Evolutionary conservation across 2,329 filamentous ascomycete species (phyloP), one percentile per base, ranked within the genome.

Genomic region (Paradendryphiella salina): DNA sequence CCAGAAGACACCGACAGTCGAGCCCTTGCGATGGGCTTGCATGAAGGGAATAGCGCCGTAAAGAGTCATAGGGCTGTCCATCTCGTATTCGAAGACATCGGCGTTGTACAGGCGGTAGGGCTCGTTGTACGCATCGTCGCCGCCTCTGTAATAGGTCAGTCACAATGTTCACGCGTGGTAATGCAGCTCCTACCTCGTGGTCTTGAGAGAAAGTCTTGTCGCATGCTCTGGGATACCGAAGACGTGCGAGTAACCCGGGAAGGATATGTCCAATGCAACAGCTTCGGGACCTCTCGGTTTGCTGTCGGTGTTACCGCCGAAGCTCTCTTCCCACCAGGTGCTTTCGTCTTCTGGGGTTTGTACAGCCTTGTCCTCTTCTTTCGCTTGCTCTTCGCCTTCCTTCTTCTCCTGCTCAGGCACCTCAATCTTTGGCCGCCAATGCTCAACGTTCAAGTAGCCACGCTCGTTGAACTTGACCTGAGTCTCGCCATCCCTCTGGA

Each of bases 1-100:
- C 94, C 94, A 99, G 75, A 99, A 96, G 11, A 99, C 87, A 56
- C 91, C 94, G 23, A 97, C 93, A 1, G 90, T 94, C 0, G 93
- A 97, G 66, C 87, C 88, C 72, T 93, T 95, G 65, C 88, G 88
- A 70, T 99, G 93, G 14, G 94, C 94, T 74, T 97, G 94, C 90
- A 99, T 96, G 69, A 97, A 89, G 2, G 94, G 94, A 63, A 99
- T 97, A 6, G 91, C 80, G n/a, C 94, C 94, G 67, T 99, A 99
- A 1, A 99, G 81, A 0, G 94, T 97, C 94, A 99, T 99, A 0
- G 94, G 92, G 73, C 91, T 97, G 74, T 97, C 89, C 64, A 96
- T 82, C 64, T 96, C 87, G 73, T 99, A 99, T 76, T 99, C 94
- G 64, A 99, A 99, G 9, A 99, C 94, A 71, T 99, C 94, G 26